Evolutionary conservation across 2,329 filamentous ascomycete genomes (phyloP).

Genomic region (Nannizziopsis arthrosporioides): DNA sequence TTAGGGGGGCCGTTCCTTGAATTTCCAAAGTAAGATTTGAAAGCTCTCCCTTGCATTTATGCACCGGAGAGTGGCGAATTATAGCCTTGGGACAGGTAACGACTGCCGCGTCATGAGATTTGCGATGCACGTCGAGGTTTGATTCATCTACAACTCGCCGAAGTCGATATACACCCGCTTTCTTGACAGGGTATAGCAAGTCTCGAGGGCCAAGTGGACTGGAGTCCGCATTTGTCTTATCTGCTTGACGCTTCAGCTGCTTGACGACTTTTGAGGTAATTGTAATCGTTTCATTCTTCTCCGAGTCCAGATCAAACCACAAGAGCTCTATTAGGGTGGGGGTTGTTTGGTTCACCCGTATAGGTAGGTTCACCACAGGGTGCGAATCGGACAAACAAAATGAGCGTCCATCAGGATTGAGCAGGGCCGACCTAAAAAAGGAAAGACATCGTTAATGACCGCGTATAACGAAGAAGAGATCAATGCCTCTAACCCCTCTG

Average conservation of each 20-base stretch:
- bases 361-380: conserved; percentile 56
- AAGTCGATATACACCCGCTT: conserved; percentile 76
- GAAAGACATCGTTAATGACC: conserved; percentile 20
- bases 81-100: conserved; percentile 72
- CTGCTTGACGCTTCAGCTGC: conserved; percentile 58
- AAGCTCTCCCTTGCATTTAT: conserved; percentile 75
- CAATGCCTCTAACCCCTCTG: conserved; percentile 57
- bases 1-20: conserved; percentile 76
- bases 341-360: conserved; percentile 86
- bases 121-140: conserved; percentile 78
- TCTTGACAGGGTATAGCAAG: conserved; percentile 65
- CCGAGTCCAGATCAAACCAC: conserved; percentile 72
- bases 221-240: conserved; percentile 44
- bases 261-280: conserved; percentile 64
- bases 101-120: conserved; percentile 65
- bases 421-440: conserved; percentile 55
- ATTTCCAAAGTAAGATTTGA: conserved; percentile 77
- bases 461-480: neutral
- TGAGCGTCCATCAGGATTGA: conserved; percentile 70
- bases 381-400: conserved; percentile 65
- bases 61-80: conserved; percentile 51
- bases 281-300: conserved; percentile 65
- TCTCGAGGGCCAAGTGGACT: conserved; percentile 48
- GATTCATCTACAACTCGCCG: conserved; percentile 82
- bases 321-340: conserved; percentile 82